These are phyloP conservation scores for Schwanniomyces vanrijiae DNA, from an alignment of 805 yeast species.

Conservation along the genomic window DNA sequence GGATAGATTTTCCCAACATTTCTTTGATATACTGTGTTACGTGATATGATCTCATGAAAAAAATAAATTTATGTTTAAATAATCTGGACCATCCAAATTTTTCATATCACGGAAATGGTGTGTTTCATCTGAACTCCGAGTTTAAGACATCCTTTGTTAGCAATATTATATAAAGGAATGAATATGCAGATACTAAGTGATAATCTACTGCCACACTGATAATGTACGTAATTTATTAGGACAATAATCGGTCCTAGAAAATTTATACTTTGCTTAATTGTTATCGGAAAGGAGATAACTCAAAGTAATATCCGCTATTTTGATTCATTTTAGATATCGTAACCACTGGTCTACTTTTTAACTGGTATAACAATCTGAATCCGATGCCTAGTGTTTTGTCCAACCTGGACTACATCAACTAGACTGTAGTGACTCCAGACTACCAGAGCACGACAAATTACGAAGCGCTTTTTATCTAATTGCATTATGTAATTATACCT, in stretches of 20 bases:
- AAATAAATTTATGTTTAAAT: background rate
- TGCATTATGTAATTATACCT: background rate
- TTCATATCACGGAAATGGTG: background rate
- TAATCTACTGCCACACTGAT: background rate
- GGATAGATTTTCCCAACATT: too few species aligned
- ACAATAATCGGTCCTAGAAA: background rate
- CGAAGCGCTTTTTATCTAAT: background rate
- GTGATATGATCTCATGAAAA: too few species aligned
- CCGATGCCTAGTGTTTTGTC: too few species aligned
- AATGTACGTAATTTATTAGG: background rate
- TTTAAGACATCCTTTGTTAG: background rate
- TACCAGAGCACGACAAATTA: background rate
- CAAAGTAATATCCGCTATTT: background rate
- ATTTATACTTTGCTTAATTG: background rate
- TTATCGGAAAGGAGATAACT: background rate
- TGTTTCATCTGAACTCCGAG: conserved; percentile 1
- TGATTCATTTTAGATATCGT: background rate
- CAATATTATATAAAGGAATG: background rate
- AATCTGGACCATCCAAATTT: background rate
- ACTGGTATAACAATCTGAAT: too few species aligned
- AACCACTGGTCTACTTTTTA: background rate
- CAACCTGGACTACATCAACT: too few species aligned
- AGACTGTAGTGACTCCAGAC: too few species aligned
- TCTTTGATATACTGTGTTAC: too few species aligned
- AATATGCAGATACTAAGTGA: background rate